Percentiles rank a stretch among this genome's conserved stretches.
These are phyloP conservation scores for Hypoxylon intermedium DNA, from an alignment of 495 filamentous ascomycete genomes.

Conservation along the genomic window DNA sequence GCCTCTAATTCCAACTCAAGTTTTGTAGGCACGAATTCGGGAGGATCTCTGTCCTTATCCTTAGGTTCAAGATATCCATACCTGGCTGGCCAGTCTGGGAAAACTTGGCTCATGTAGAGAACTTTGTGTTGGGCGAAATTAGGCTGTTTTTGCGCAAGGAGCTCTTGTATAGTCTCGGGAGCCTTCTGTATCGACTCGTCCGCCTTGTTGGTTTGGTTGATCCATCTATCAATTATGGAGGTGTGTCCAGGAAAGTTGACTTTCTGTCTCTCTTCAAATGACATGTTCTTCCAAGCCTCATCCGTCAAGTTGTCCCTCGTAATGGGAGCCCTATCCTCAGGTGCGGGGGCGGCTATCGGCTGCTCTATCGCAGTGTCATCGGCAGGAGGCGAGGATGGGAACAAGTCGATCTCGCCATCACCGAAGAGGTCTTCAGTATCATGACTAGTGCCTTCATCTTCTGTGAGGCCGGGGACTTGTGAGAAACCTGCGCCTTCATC, in stretches of 20 bases:
- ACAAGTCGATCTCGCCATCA: constrained; percentile 42
- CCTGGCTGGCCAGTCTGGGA: constrained; percentile 74
- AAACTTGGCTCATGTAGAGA: constrained; percentile 73
- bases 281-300: constrained; percentile 48
- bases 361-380: constrained; percentile 39
- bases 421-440: constrained; percentile 59
- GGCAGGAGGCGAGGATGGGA: constrained; percentile 46
- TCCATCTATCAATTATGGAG: constrained; percentile 40
- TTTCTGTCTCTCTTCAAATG: constrained; percentile 54
- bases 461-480: constrained; percentile 55
- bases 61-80: constrained; percentile 72
- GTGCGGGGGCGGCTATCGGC: constrained; percentile 1
- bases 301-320: constrained; percentile 33
- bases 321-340: constrained; percentile 2
- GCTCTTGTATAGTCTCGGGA: constrained; percentile 68
- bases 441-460: constrained; percentile 56
- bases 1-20: constrained; percentile 79
- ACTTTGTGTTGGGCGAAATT: constrained; percentile 69
- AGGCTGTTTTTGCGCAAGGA: constrained; percentile 73
- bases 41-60: constrained; percentile 74
- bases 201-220: constrained; percentile 52
- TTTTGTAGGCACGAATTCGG: constrained; percentile 76
- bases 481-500: constrained; percentile 48
- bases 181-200: constrained; percentile 50
- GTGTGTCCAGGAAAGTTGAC: constrained; percentile 38